Evolutionary conservation across 768 basidiomycete species (phyloP).

Genomic region (Brasilioporus rufonigricans): DNA sequence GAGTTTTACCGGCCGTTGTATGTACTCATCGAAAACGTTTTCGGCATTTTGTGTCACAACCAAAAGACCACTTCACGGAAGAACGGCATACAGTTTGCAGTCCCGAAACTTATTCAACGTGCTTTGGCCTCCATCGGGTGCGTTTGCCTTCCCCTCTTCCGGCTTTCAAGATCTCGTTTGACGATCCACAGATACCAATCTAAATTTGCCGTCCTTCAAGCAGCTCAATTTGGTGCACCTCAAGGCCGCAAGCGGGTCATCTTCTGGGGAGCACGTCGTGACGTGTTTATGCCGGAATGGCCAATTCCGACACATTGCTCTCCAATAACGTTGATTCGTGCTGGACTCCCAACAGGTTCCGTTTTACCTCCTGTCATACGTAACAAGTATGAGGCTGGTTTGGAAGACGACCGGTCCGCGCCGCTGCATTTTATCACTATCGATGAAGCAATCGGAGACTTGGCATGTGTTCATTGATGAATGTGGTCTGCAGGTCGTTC

Average conservation of each 20-base stretch:
- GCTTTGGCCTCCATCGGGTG: conserved; percentile 64
- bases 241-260: conserved; percentile 68
- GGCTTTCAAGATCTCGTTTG: neutral
- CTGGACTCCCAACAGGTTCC: conserved; percentile 45
- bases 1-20: conserved; percentile 63
- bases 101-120: conserved; percentile 65
- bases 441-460: conserved; percentile 63
- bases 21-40: conserved; percentile 73
- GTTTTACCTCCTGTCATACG: conserved; percentile 43
- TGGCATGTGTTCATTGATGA: conserved; percentile 44
- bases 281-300: conserved; percentile 55
- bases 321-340: conserved; percentile 31
- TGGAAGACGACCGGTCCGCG: conserved; percentile 44
- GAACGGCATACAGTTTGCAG: conserved; percentile 47
- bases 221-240: conserved; percentile 69
- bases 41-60: conserved; percentile 52
- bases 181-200: conserved; percentile 52
- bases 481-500: conserved; percentile 6
- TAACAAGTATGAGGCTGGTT: conserved; percentile 32
- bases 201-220: conserved; percentile 61
- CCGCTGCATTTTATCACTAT: conserved; percentile 60
- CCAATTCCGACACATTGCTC: conserved; percentile 63
- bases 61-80: conserved; percentile 40
- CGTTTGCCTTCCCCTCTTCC: conserved; percentile 16
- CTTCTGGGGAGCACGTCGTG: conserved; percentile 62